Conservation (phyloP, 148 eudicot species). For the Vaccinium darrowii region DNA sequence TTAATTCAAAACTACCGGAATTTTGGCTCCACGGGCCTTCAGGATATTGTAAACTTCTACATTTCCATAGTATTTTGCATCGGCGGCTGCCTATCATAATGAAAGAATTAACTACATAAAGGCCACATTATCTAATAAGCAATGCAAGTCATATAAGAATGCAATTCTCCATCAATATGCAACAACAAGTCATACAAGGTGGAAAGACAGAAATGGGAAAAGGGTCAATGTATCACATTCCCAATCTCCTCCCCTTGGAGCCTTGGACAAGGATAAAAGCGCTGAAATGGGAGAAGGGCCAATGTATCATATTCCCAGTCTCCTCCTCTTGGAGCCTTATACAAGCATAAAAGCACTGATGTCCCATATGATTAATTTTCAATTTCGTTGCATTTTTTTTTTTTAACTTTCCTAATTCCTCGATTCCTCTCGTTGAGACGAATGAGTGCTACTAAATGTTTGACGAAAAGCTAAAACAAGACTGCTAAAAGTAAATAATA, state of each 20-base stretch:
- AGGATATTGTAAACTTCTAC: slow-evolving; percentile 74
- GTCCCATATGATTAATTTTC: neutral
- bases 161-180: neutral
- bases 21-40: slow-evolving; percentile 94
- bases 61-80: slow-evolving; percentile 94
- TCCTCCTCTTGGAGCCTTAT: neutral
- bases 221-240: neutral
- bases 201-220: neutral
- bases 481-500: neutral
- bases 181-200: neutral
- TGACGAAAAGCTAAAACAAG: neutral
- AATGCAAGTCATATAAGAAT: neutral
- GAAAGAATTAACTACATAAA: neutral
- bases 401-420: neutral
- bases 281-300: neutral
- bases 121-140: neutral
- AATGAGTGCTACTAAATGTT: neutral
- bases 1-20: slow-evolving; percentile 51
- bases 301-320: neutral
- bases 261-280: neutral
- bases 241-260: neutral
- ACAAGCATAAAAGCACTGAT: neutral
- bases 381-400: neutral
- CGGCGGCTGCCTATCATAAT: slow-evolving; percentile 85
- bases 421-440: neutral